A percentile compares a stretch with the other conserved stretches of the same genome.
These are phyloP conservation scores for Diaporthe australafricana DNA, from an alignment of 2,329 filamentous ascomycete species.

Conservation along the genomic window DNA sequence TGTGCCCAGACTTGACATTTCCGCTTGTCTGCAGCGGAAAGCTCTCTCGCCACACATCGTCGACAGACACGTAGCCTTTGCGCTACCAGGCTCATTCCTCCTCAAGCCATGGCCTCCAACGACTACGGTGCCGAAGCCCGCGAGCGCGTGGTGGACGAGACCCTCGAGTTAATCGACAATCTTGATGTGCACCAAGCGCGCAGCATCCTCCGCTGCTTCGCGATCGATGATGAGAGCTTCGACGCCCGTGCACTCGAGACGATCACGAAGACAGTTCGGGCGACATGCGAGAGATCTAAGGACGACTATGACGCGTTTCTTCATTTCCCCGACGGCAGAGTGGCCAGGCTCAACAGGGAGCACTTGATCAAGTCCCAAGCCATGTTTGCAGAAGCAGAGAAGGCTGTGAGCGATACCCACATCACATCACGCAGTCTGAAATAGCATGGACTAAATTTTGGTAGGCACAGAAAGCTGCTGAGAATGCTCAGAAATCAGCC, in stretches of 20 bases:
- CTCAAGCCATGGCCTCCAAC: not conserved
- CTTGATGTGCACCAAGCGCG: not conserved
- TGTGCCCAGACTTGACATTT: too few species aligned
- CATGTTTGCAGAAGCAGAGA: not conserved
- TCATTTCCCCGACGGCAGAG: not conserved
- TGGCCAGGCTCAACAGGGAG: not conserved
- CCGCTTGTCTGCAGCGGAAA: not conserved
- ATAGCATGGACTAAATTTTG: not conserved
- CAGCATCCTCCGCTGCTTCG: constrained; percentile 1
- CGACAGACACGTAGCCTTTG: not conserved
- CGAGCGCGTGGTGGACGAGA: not conserved
- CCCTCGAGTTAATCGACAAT: not conserved
- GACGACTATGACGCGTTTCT: not conserved
- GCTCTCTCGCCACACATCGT: not conserved
- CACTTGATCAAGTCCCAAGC: not conserved
- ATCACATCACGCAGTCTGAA: too few species aligned
- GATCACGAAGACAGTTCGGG: not conserved
- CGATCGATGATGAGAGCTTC: constrained; percentile 2
- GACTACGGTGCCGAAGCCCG: not conserved
- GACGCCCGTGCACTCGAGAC: not conserved
- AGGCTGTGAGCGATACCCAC: not conserved
- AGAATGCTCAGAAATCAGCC: not conserved
- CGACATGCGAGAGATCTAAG: not conserved
- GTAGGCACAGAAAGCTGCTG: not conserved
- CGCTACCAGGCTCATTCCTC: not conserved